Evolutionary conservation across 441 rosid species (phyloP), one percentile per base, ranked within the genome.

Genomic region (Erodium texanum): DNA sequence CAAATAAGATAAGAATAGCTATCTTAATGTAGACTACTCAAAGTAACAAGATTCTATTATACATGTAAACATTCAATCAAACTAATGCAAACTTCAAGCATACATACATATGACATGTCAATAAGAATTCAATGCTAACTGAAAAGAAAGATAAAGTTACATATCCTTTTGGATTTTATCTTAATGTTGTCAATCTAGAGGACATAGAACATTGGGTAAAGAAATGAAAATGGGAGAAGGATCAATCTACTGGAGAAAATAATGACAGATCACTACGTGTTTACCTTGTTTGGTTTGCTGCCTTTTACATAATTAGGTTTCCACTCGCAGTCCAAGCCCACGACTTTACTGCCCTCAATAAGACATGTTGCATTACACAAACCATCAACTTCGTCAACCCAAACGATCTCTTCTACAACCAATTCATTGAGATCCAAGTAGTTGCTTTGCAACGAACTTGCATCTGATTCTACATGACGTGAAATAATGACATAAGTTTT

Each of bases 271-370:
- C n/a, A n/a, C n/a, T n/a, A n/a, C n/a, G n/a, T n/a, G n/a, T n/a
- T 58, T 82, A 93, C 99, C 92, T 85, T 86, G 86, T 82, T 91
- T 23, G 86, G 89, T 77, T 81, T 81, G 79, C 85, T 70, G 68
- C 96, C 96, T 83, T 86, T 91, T 18, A 48, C 76, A 77, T 79
- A 85, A 82, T 87, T 93, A 34, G 97, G 99, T 76, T 87, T 93
- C 99, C 97, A 93, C 82, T 93, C 99, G 78, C 93, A 91, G 78
- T 93, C 99, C 76, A 91, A 11, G 23, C 97, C 98, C 41, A 87
- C 82, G 19, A 93, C 89, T 82, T 82, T 93, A 78, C 88, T 82
- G 71, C 65, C 85, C 79, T 89, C 87, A 63, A 93, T 85, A 70
- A 73, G 69, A 70, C 76, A 69, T 36, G 87, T 82, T 20, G 95